These are phyloP conservation scores for Withania somnifera DNA, from an alignment of 305 asterid genomes.

Conservation along the genomic window DNA sequence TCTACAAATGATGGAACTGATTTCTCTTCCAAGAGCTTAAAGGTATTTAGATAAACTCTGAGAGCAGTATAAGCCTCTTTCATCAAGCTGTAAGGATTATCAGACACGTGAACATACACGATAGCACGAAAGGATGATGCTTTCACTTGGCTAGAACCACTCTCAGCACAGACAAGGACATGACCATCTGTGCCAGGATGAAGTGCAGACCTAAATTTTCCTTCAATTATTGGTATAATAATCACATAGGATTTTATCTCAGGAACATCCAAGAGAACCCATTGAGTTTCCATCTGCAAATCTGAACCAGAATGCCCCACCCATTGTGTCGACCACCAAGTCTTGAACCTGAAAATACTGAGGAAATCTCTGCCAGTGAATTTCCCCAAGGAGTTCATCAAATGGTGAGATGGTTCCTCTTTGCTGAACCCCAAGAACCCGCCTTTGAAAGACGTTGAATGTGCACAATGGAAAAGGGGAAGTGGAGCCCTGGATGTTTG, in stretches of 20 bases:
- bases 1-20: conserved; percentile 38
- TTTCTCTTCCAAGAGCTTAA: conserved; percentile 64
- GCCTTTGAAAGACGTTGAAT: conserved; percentile 35
- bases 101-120: conserved; percentile 54
- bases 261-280: conserved; percentile 58
- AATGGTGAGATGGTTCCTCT: conserved; percentile 27
- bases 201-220: conserved; percentile 59
- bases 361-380: conserved; percentile 47
- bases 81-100: conserved; percentile 64
- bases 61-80: conserved; percentile 57
- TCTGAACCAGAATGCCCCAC: conserved; percentile 64
- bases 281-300: conserved; percentile 71
- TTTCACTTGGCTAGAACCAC: conserved; percentile 48
- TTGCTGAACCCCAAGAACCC: conserved; percentile 60
- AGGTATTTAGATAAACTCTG: conserved; percentile 55
- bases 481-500: conserved; percentile 39
- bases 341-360: conserved; percentile 78
- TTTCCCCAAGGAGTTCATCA: conserved; percentile 48
- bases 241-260: conserved; percentile 41
- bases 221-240: conserved; percentile 49
- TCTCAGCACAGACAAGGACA: conserved; percentile 46
- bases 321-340: conserved; percentile 96
- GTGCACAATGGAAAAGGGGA: conserved; percentile 34
- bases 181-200: conserved; percentile 55
- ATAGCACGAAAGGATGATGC: conserved; percentile 33